A percentile compares a stretch with the other conserved stretches of the same genome.
These are phyloP conservation scores for Lojkania enalia DNA, from an alignment of 2,329 filamentous ascomycete species.

Conservation along the genomic window DNA sequence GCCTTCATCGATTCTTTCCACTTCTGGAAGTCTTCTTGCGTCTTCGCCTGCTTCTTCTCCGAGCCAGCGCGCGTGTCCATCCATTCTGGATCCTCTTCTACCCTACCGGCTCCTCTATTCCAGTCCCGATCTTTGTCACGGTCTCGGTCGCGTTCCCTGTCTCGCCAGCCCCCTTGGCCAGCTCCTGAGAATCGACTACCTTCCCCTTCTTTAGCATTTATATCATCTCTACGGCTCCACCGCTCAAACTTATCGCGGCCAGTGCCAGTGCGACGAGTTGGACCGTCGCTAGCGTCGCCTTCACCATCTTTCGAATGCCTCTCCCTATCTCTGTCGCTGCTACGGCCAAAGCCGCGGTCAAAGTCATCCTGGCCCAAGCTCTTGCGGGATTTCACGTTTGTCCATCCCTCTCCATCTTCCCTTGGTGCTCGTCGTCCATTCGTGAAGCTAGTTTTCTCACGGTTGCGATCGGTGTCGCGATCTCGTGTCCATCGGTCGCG, in stretches of 20 bases:
- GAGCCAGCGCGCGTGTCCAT: slow-evolving; percentile 69
- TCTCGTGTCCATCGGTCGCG: slow-evolving; percentile 50
- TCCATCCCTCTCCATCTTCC: slow-evolving; percentile 72
- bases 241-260: slow-evolving; percentile 69
- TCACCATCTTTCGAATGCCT: slow-evolving; percentile 48
- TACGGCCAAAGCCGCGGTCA: slow-evolving; percentile 66
- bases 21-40: slow-evolving; percentile 88
- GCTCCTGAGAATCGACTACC: slow-evolving; percentile 43
- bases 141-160: slow-evolving; percentile 43
- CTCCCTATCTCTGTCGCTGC: slow-evolving; percentile 57
- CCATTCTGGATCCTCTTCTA: slow-evolving; percentile 80
- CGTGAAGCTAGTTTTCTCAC: slow-evolving; percentile 37
- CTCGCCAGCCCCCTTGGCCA: slow-evolving; percentile 63
- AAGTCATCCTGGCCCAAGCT: slow-evolving; percentile 73
- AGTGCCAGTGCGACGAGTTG: slow-evolving; percentile 65
- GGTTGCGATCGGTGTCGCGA: slow-evolving; percentile 44
- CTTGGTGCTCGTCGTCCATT: slow-evolving; percentile 47
- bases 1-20: slow-evolving; percentile 93
- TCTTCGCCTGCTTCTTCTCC: slow-evolving; percentile 71
- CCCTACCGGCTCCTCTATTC: slow-evolving; percentile 56
- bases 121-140: slow-evolving; percentile 61
- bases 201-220: slow-evolving; percentile 47
- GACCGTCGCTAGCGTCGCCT: slow-evolving; percentile 50
- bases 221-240: slow-evolving; percentile 70
- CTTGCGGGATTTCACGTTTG: slow-evolving; percentile 71